These are phyloP conservation scores for Diversispora epigaea DNA, from an alignment of 192 early-diverging fungal genomes.

Conservation along the genomic window DNA sequence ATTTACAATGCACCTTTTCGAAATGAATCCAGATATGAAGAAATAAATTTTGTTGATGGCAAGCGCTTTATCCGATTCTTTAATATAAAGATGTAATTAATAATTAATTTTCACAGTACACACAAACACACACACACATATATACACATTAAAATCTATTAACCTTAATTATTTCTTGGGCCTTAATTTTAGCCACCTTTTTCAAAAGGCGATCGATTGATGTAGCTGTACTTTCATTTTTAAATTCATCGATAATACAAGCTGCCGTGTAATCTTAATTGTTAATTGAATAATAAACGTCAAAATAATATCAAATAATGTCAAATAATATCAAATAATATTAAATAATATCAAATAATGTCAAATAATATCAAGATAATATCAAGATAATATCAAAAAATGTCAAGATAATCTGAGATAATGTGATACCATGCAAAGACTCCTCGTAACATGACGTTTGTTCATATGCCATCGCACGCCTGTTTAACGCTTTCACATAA, in stretches of 20 bases:
- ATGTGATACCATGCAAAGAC: conserved; percentile 49
- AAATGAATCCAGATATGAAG: conserved; percentile 94
- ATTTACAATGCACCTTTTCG: conserved; percentile 40
- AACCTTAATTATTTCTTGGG: conserved; percentile 70
- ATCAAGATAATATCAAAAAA: no score
- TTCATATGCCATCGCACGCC: conserved; percentile 62
- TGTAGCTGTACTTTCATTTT: conserved; percentile 73
- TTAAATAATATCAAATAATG: no score
- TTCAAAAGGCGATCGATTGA: conserved; percentile 90
- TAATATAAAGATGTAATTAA: conserved; percentile 16
- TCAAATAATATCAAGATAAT: no score
- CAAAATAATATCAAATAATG: no score
- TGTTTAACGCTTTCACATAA: conserved; percentile 81
- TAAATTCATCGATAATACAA: conserved; percentile 94
- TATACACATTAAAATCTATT: not conserved
- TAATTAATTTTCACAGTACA: no score
- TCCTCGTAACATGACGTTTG: conserved; percentile 50
- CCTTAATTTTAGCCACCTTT: conserved; percentile 72
- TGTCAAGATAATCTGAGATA: no score
- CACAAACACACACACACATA: no score
- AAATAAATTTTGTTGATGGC: conserved; percentile 91
- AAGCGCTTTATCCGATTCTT: conserved; percentile 62
- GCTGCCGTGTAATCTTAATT: conserved; percentile 78
- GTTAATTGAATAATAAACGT: not conserved
- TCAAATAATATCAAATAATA: no score